Conservation (phyloP, 208 protist species). For the Angomonas ambiguus region DNA sequence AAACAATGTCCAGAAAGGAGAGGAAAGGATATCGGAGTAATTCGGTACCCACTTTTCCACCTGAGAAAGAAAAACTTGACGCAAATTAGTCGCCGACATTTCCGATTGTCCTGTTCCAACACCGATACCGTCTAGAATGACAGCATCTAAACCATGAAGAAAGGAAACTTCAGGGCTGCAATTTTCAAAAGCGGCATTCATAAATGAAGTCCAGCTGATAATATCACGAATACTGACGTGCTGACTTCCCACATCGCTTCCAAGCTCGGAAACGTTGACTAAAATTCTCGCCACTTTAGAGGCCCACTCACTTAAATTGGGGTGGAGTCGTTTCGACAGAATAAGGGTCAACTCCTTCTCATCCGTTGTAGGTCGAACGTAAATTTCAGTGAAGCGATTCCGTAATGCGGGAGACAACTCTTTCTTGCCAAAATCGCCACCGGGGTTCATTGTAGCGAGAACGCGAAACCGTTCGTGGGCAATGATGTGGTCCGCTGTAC, state of each 20-base stretch:
- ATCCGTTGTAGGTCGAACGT: constrained; percentile 93
- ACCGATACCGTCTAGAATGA: constrained; percentile 95
- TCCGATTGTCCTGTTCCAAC: constrained; percentile 79
- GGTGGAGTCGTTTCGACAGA: constrained; percentile 72
- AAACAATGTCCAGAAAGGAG: constrained; percentile 72
- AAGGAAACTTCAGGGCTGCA: constrained; percentile 77
- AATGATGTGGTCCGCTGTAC: constrained; percentile 74
- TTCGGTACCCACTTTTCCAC: constrained; percentile 6
- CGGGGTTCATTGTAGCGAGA: constrained; percentile 99
- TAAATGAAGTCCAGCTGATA: constrained; percentile 95
- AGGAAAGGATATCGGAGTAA: constrained; percentile 15
- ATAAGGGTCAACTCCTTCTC: constrained; percentile 93
- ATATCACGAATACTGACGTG: constrained; percentile 95
- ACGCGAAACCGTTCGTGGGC: constrained; percentile 93
- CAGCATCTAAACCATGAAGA: constrained; percentile 94
- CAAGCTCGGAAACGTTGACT: constrained; percentile 44
- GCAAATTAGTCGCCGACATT: constrained; percentile 19
- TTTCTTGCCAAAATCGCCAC: constrained; percentile 99
- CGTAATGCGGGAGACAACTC: constrained; percentile 99
- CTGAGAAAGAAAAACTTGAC: constrained; percentile 12
- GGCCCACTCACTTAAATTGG: constrained; percentile 49
- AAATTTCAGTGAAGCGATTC: constrained; percentile 99
- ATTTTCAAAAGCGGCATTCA: constrained; percentile 78
- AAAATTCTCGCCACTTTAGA: constrained; percentile 72
- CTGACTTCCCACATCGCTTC: constrained; percentile 37